These are phyloP conservation scores for Pezicula radicicola DNA, from an alignment of 2,329 filamentous ascomycete species.

Conservation along the genomic window DNA sequence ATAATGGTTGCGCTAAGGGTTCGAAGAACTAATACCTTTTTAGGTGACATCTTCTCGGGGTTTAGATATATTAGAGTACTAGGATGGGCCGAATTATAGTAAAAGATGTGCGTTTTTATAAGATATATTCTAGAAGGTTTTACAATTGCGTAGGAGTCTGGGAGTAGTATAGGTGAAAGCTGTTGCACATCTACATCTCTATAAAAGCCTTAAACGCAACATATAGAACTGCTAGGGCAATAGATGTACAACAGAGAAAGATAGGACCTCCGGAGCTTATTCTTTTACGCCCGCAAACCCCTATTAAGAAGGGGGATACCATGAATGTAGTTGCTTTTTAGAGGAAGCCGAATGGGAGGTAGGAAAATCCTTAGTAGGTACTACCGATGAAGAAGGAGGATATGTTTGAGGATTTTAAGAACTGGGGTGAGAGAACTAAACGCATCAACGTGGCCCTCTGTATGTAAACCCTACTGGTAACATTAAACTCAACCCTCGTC, in stretches of 20 bases:
- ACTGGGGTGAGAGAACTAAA: constrained; percentile 33
- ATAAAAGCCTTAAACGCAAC: too few relatives aligned
- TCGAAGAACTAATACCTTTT: constrained; percentile 93
- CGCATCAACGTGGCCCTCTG: constrained; percentile 17
- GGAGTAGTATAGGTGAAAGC: too few relatives aligned
- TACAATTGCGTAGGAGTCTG: too few relatives aligned
- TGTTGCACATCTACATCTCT: too few relatives aligned
- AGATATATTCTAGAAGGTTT: too few relatives aligned
- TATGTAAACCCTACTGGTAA: background rate
- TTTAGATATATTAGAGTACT: too few relatives aligned
- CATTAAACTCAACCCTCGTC: background rate
- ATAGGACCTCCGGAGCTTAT: too few relatives aligned
- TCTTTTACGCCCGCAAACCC: too few relatives aligned
- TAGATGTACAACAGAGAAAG: too few relatives aligned
- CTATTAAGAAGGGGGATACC: constrained; percentile 51
- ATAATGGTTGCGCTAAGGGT: constrained; percentile 97
- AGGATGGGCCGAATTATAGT: too few relatives aligned
- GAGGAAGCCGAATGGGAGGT: constrained; percentile 27
- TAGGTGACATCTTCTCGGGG: constrained; percentile 99
- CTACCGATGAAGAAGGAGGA: constrained; percentile 32
- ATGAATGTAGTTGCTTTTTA: constrained; percentile 48
- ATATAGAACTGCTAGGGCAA: too few relatives aligned
- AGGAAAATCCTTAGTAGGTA: constrained; percentile 36
- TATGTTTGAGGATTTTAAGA: constrained; percentile 33
- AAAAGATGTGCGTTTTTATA: too few relatives aligned